Evolutionary conservation across 2,329 filamentous ascomycete species (phyloP).

Genomic region (Penicillium sp.): DNA sequence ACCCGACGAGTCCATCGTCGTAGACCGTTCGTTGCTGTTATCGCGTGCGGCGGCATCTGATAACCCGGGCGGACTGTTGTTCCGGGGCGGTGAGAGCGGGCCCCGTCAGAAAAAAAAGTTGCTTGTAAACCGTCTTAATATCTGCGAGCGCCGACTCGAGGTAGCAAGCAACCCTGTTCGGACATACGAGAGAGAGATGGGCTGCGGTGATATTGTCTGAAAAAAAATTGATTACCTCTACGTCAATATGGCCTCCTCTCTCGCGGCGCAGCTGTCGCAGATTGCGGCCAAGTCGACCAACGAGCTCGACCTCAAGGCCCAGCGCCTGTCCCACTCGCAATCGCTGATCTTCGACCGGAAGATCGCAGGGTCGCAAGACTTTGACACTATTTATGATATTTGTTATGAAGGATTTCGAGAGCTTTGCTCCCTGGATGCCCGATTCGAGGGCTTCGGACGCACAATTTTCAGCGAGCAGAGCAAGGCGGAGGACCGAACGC

Average conservation of each 20-base stretch:
- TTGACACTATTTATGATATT: slow-evolving; percentile 79
- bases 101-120: slow-evolving; percentile 34
- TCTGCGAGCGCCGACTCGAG: slow-evolving; percentile 2
- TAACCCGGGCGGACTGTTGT: slow-evolving; percentile 25
- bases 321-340: slow-evolving; percentile 86
- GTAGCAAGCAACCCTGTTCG: background rate
- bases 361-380: slow-evolving; percentile 80
- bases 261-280: slow-evolving; percentile 88
- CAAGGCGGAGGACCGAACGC: slow-evolving; percentile 76
- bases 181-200: slow-evolving; percentile 9
- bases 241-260: slow-evolving; percentile 67
- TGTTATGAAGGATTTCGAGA: slow-evolving; percentile 89
- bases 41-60: slow-evolving; percentile 1
- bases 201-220: slow-evolving; percentile 5
- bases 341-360: slow-evolving; percentile 88
- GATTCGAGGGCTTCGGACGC: slow-evolving; percentile 68
- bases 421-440: slow-evolving; percentile 75
- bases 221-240: slow-evolving; percentile 10
- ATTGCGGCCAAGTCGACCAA: slow-evolving; percentile 87
- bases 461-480: slow-evolving; percentile 93
- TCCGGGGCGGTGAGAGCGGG: slow-evolving; percentile 13
- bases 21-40: slow-evolving; percentile 11
- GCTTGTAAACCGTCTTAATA: slow-evolving; percentile 10
- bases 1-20: slow-evolving; percentile 36
- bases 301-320: slow-evolving; percentile 85